Evolutionary conservation across 108 stramenopile species (phyloP).

Genomic region (Cyclotella distinguenda): DNA sequence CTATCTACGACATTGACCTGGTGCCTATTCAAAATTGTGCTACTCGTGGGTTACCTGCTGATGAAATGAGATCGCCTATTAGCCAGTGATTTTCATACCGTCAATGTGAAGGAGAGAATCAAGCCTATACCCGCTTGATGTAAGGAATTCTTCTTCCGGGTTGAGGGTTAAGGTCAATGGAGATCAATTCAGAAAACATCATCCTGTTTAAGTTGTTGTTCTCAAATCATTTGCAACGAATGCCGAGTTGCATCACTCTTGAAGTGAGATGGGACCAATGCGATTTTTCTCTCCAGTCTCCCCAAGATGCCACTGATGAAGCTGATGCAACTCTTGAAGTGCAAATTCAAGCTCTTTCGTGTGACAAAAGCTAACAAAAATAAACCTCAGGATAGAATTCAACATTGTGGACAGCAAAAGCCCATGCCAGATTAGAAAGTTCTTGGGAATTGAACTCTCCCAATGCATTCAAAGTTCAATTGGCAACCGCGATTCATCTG

Average conservation of each 20-base stretch:
- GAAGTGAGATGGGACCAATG: neutral
- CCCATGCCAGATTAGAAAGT: constrained; percentile 1
- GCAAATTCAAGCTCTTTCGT: neutral
- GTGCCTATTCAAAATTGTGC: constrained; percentile 8
- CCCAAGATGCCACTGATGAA: constrained; percentile 17
- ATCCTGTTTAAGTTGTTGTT: neutral
- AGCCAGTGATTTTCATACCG: constrained; percentile 16
- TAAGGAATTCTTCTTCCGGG: constrained; percentile 7
- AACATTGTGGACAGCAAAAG: neutral
- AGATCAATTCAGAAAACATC: constrained; percentile 13
- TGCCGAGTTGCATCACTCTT: constrained; percentile 7
- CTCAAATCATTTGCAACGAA: neutral
- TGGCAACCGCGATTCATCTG: neutral
- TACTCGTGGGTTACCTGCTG: neutral
- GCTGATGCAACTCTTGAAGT: neutral
- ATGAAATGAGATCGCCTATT: constrained; percentile 29
- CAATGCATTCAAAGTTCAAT: neutral
- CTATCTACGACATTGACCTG: constrained; percentile 1
- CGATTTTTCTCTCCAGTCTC: neutral
- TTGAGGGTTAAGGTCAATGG: constrained; percentile 17
- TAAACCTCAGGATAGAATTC: too few species aligned
- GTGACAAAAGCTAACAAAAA: neutral
- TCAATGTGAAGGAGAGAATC: neutral
- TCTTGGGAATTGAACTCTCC: neutral
- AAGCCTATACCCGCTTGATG: constrained; percentile 6